Base-by-base conservation (phyloP, 805 yeast species). In the Wickerhamia fluorescens region DNA sequence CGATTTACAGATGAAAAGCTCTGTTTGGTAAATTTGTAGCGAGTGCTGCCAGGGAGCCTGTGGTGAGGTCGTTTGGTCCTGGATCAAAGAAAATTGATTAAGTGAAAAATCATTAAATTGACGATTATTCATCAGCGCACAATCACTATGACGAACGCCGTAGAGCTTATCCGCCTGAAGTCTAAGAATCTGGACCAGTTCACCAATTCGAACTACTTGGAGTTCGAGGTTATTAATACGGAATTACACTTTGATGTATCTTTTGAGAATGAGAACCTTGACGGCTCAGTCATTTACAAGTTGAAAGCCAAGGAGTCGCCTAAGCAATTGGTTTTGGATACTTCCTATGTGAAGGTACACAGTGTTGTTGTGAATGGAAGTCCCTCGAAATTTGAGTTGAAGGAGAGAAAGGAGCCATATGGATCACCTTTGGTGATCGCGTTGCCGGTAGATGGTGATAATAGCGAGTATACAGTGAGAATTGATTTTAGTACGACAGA, bases 271-370 rank as follows among this genome's bases (percentile, higher is more conserved):
- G 61, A 70, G 35, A 58, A 48, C 5, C 57, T 86, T 13, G 27
- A 37, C 2, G 95, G 95, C 19, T 44, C 56, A 3, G 81, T 82
- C 7, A 41, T 47, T 1, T 76, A 62, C 45, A 45, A 64, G 7
- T 49, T 86, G 12, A 25, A 16, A 12, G 40, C 58, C 6, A 8
- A 59, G 7, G 29, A 38, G 1, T 24, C 16, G 5, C 41, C 51
- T n/a, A 34, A 53, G 2, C 42, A 56, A 11, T 51, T 84, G n/a
- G 53, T 67, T 2, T 60, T 87, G 34, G 96, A 87, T 51, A 70
- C 89, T 0, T 78, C 92, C 0, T 75, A 50, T 45, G 58, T 87
- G 37, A 51, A 59, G 2, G 58, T 87, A 16, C 38, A 50, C 14
- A 36, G 42, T 0, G 74, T 73, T 13, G 31, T 40, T 4, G 58